Conservation (phyloP, 495 filamentous ascomycete genomes). For the Bathelium albidoporum region DNA sequence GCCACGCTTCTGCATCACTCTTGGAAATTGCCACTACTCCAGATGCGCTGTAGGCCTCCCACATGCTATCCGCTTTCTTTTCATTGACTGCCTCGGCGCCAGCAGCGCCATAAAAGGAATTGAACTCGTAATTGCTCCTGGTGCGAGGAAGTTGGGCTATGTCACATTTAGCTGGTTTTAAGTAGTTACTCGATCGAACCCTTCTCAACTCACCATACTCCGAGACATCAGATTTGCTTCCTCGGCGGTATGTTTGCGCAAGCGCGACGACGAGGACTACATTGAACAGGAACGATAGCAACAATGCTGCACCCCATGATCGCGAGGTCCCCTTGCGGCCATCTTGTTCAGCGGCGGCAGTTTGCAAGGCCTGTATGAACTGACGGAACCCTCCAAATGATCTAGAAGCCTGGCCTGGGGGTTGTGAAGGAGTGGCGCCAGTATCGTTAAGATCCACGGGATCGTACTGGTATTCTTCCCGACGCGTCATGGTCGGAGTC, state of each 20-base stretch:
- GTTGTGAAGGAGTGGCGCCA: background rate
- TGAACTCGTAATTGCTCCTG: background rate
- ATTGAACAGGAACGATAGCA: background rate
- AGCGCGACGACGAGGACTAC: background rate
- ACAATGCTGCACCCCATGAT: background rate
- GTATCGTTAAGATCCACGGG: background rate
- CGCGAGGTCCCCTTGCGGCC: background rate
- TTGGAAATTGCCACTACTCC: background rate
- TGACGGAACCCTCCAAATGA: background rate
- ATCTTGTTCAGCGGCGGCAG: background rate
- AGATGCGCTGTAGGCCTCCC: background rate
- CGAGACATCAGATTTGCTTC: background rate
- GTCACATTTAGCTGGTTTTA: background rate
- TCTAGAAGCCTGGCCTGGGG: background rate
- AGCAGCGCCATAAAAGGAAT: slow-evolving; percentile 1
- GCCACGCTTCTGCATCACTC: background rate
- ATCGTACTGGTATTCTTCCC: background rate
- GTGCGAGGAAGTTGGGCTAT: background rate
- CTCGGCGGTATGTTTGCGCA: background rate
- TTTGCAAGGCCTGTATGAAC: background rate
- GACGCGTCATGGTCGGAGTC: background rate
- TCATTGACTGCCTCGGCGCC: background rate
- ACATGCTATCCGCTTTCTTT: background rate
- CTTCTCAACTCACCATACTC: background rate
- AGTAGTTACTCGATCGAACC: background rate